Evolutionary conservation across 768 basidiomycete species (phyloP).

Genomic region (Termitomyces sp.): DNA sequence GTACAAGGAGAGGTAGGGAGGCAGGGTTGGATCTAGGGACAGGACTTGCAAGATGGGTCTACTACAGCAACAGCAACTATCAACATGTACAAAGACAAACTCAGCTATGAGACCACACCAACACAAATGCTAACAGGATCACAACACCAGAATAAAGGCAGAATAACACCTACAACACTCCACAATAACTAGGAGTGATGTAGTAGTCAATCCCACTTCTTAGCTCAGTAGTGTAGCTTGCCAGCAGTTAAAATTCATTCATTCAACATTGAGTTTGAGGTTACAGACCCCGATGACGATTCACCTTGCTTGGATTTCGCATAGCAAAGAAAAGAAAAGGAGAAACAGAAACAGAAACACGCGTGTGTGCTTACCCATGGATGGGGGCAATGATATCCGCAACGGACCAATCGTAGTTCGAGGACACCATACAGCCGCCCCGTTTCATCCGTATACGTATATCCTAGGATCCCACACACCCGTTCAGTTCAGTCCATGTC

Average conservation of each 20-base stretch:
- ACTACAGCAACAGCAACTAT: too few species aligned
- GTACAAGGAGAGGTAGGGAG: too few species aligned
- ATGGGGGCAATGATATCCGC: conserved; percentile 36
- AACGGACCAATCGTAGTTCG: conserved; percentile 40
- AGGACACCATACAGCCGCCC: conserved; percentile 45
- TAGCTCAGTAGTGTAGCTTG: too few species aligned
- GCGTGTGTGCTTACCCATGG: conserved; percentile 19
- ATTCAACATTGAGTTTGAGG: too few species aligned
- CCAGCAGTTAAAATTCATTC: too few species aligned
- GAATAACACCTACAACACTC: too few species aligned
- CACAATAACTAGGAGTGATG: too few species aligned
- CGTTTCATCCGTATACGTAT: conserved; percentile 50
- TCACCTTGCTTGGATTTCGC: neutral
- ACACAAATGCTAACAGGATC: neutral
- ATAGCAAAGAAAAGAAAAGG: neutral
- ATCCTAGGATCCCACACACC: conserved; percentile 23
- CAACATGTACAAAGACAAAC: too few species aligned
- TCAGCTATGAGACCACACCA: neutral
- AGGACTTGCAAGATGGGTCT: too few species aligned
- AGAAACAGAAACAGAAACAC: conserved; percentile 1
- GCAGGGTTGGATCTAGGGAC: too few species aligned
- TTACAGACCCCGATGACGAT: conserved; percentile 21
- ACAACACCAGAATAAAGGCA: neutral
- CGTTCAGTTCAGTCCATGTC: too few species aligned
- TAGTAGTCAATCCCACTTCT: too few species aligned